Base-by-base conservation (phyloP, 2,329 filamentous ascomycete species). In the Sarocladium kiliense region DNA sequence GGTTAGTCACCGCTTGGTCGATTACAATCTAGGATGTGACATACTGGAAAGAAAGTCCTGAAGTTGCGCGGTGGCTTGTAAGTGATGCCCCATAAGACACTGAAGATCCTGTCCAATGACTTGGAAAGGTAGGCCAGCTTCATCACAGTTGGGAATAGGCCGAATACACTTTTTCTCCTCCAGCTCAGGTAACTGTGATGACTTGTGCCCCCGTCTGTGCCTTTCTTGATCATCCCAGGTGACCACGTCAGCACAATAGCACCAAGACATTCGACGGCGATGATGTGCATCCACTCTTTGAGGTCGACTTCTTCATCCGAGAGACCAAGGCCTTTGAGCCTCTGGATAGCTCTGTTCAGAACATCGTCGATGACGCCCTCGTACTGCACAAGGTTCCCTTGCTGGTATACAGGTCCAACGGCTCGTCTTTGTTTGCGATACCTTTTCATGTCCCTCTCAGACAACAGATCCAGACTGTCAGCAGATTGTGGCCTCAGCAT, bases 201-300 rank as follows among this genome's bases (percentile, higher is more conserved):
- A n/a, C 78, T 74, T 0, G 78, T 76, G 1, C 72, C 72, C 56
- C 72, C 71, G 51, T 81, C 78, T 0, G 75, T 74, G 3, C 68
- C 68, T 21, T 66, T 65, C 9, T 67, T 67, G 10, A 80, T 63
- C 59, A 78, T 73, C 0, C 75, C 73, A 0, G 78, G 78, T 0
- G 78, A 79, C 78, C 78, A 81, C 0, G 76, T 76, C 1, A 81
- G 64, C 1, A 80, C 77, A 2, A 73, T 64, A 1, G 77, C 76
- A 0, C 75, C 73, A 2, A 81, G 72, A 21, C 74, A 79, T 58
- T 81, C 78, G 27, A 81, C 76, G 1, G 71, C 73, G 18, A 79
- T 67, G 55, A 81, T 80, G 63, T 81, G 78, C 77, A 81, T 81
- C 78, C 78, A 81, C 54, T 79, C 74, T 53, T 76, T 77, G 18